Evolutionary conservation across 1,284 basidiomycete species (phyloP), one percentile per base, ranked within the genome.

Genomic region (Heliocybe sulcata): DNA sequence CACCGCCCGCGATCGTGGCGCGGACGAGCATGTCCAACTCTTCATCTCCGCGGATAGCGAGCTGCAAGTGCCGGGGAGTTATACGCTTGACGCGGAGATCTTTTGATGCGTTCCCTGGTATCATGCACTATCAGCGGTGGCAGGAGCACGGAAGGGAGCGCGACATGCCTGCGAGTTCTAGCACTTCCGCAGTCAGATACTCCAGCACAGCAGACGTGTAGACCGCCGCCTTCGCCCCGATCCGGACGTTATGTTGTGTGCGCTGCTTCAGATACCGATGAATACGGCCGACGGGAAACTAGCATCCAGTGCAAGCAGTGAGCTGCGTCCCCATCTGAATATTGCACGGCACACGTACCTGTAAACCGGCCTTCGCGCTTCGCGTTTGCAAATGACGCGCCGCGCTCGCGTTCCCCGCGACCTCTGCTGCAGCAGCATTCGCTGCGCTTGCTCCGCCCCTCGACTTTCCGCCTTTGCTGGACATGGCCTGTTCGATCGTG

Each of bases 71-170:
- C 61, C 92, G 90, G 20, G 95, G 95, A 0, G 93, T 97, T 70
- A 98, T 97, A 69, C 96, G 92, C 74, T 98, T 98, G 47, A 97
- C 93, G 54, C 90, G 85, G 35, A 98, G 80, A 75, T 98, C 95
- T 69, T 97, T 97, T 10, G 94, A 95, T 23, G 95, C 95, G 71
- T 98, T 98, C 45, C 95, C 95, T 93, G n/a, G 27, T 25, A 45
- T 2, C 25, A 10, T 35, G 42, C 25, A 53, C 26, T 1, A 22
- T 35, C 22, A 14, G 9, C 45, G 3, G 19, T 56, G 8, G 19
- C 29, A 35, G 26, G 16, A 4, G 38, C 16, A 6, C 3, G n/a
- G 38, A 20, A 42, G 12, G 25, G 54, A 25, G 23, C n/a, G 20
- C 4, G 20, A 75, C 82, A 58, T 58, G 90, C 90, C 91, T 57